Percentiles rank a stretch among this genome's conserved stretches.
Conservation (phyloP, 2,329 filamentous ascomycete species). For the Pseudocercospora pini-densiflorae region DNA sequence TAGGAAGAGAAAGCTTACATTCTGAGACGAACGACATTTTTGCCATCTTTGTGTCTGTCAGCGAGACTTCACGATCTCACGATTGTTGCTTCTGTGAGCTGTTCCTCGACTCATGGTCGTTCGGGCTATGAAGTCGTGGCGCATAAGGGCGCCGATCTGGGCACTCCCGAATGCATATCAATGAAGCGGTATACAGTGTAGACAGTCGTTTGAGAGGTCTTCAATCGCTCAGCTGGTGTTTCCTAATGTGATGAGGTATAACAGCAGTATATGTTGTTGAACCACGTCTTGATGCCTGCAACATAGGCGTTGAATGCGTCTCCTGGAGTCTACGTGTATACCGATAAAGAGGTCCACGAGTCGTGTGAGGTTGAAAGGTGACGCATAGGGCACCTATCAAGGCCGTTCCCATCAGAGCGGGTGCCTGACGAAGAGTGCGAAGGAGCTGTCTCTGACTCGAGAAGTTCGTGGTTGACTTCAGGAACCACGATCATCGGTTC, state of each 20-base stretch:
- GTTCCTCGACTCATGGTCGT: constrained; percentile 3
- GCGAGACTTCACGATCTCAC: not conserved
- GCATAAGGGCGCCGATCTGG: constrained; percentile 7
- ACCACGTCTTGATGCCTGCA: not conserved
- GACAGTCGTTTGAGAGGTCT: too few relatives aligned
- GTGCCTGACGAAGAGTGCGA: constrained; percentile 12
- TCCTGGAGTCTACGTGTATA: not conserved
- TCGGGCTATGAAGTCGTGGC: constrained; percentile 8
- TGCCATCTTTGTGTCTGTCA: not conserved
- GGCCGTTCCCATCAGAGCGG: constrained; percentile 3
- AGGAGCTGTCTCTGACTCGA: constrained; percentile 18
- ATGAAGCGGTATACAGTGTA: not conserved
- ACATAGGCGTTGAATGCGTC: not conserved
- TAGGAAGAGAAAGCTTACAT: not conserved
- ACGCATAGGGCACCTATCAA: not conserved
- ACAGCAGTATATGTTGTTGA: not conserved
- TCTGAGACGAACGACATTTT: not conserved
- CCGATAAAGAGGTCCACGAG: not conserved
- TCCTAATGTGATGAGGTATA: too few relatives aligned
- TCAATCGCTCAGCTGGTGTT: too few relatives aligned
- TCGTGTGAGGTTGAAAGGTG: not conserved
- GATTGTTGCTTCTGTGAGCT: not conserved
- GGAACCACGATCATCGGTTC: not conserved
- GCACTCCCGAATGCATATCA: not conserved
- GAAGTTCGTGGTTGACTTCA: not conserved